A percentile compares a stretch with the other conserved stretches of the same genome.
These are phyloP conservation scores for Beauveria bassiana DNA, from an alignment of 2,329 filamentous ascomycete species.

Conservation along the genomic window DNA sequence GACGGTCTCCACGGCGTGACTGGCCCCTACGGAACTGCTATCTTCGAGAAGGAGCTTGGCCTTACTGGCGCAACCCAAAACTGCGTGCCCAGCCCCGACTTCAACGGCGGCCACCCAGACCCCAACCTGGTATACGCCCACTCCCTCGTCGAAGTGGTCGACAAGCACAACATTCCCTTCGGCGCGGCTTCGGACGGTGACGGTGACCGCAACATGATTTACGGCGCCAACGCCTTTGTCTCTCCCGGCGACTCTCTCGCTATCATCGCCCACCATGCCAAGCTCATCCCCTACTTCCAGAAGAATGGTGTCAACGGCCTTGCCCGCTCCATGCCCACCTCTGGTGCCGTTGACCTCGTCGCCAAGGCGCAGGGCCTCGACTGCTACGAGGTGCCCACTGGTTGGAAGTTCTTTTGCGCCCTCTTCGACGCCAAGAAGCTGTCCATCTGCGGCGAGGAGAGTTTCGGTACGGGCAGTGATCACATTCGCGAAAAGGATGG, in stretches of 20 bases:
- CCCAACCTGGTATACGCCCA: constrained; percentile 97
- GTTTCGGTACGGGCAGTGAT: constrained; percentile 95
- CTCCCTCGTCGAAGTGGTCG: constrained; percentile 86
- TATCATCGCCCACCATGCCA: constrained; percentile 94
- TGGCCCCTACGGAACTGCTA: constrained; percentile 86
- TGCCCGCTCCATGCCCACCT: constrained; percentile 95
- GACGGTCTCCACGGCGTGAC: constrained; percentile 93
- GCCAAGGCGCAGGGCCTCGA: constrained; percentile 88
- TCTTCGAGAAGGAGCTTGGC: constrained; percentile 90
- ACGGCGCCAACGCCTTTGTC: constrained; percentile 92
- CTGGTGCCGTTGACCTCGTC: constrained; percentile 88
- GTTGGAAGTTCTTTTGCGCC: constrained; percentile 99
- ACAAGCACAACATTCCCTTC: constrained; percentile 87
- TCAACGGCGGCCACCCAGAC: constrained; percentile 94
- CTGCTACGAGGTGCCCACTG: constrained; percentile 94
- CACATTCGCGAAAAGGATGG: constrained; percentile 99
- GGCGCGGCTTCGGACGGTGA: constrained; percentile 95
- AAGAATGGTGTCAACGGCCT: constrained; percentile 94
- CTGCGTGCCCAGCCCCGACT: constrained; percentile 86
- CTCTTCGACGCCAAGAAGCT: constrained; percentile 92
- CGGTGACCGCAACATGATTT: constrained; percentile 99
- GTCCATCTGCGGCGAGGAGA: constrained; percentile 97
- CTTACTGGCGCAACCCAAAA: constrained; percentile 76
- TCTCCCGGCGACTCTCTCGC: constrained; percentile 95
- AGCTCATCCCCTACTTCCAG: constrained; percentile 97